phyloP scores from a whole-genome alignment of 345 rosid species.

The Corymbia maculata region DNA sequence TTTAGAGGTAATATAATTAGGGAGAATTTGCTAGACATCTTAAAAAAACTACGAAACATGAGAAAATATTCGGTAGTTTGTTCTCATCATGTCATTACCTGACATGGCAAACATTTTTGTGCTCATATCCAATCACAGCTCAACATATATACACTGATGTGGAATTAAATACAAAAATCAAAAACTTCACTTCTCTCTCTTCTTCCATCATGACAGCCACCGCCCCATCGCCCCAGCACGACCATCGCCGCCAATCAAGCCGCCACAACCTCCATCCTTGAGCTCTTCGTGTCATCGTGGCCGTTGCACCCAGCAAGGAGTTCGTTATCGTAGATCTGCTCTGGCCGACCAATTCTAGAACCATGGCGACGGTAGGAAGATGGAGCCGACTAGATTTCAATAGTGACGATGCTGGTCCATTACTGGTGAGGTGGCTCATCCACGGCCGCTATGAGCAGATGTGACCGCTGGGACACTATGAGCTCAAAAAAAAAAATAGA shows the following conservation, averaged over 20 bases:
- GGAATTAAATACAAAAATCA: neutral
- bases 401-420: neutral
- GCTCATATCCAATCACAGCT: neutral
- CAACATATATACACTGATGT: neutral
- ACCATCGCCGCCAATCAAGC: neutral
- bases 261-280: neutral
- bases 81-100: neutral
- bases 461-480: neutral
- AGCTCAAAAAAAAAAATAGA: neutral
- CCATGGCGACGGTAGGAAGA: neutral
- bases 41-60: neutral
- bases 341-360: neutral
- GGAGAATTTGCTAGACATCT: neutral
- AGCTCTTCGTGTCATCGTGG: neutral
- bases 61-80: neutral
- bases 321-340: neutral
- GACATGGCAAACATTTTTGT: neutral
- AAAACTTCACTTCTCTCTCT: neutral
- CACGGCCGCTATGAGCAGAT: neutral
- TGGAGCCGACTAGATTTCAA: neutral
- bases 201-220: neutral
- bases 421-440: neutral
- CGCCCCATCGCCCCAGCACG: neutral
- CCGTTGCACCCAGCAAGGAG: neutral
- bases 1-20: neutral